These are phyloP conservation scores for Eugenia klotzschiana DNA, from an alignment of 441 rosid species.

Conservation along the genomic window DNA sequence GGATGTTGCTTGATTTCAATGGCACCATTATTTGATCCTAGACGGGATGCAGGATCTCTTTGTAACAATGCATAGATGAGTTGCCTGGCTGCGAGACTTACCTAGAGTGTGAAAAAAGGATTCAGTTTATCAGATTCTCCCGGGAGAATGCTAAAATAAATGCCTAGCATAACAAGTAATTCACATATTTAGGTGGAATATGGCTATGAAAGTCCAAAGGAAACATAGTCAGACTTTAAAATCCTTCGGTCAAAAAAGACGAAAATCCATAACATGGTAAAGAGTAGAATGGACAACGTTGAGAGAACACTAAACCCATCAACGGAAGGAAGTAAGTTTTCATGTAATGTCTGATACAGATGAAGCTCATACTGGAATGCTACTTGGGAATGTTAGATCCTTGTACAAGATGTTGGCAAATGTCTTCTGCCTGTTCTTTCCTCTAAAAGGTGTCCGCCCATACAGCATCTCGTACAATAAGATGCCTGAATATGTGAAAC, in stretches of 20 bases:
- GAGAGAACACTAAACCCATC: neutral
- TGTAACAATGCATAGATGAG: constrained; percentile 57
- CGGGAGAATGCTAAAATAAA: neutral
- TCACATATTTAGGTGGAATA: neutral
- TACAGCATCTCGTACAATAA: constrained; percentile 92
- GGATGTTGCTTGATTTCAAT: constrained; percentile 84
- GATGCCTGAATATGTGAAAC: constrained; percentile 34
- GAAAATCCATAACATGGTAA: neutral
- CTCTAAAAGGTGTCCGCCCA: constrained; percentile 93
- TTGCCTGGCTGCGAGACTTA: constrained; percentile 74
- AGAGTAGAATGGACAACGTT: neutral
- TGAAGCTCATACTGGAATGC: constrained; percentile 54
- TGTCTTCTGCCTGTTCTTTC: constrained; percentile 95
- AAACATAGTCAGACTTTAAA: neutral
- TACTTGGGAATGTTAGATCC: constrained; percentile 92
- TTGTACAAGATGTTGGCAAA: constrained; percentile 86
- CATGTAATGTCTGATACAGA: neutral
- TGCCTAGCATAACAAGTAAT: neutral
- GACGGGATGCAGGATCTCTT: constrained; percentile 59
- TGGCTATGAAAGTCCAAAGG: neutral
- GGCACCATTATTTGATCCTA: constrained; percentile 76
- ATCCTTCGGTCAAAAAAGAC: neutral
- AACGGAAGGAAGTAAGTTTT: neutral
- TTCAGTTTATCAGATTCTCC: neutral
- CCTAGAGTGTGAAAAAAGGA: constrained; percentile 29